phyloP scores from a whole-genome alignment of 2,329 filamentous ascomycete species.

The Fusarium luffae region DNA sequence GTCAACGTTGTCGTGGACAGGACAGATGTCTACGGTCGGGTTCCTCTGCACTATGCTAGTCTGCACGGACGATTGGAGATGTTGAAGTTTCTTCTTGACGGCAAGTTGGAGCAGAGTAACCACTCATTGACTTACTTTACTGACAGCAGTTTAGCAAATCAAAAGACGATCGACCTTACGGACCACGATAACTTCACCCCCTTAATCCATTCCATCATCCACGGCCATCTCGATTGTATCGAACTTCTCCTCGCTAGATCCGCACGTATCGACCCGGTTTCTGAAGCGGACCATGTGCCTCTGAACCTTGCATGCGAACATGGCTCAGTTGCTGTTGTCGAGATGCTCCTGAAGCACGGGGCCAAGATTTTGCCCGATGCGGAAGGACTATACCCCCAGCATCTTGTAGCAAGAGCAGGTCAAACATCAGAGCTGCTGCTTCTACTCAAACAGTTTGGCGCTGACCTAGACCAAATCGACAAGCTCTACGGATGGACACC shows the following conservation, averaged over 20 bases:
- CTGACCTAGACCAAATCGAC: conserved; percentile 90
- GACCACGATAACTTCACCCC: conserved; percentile 99
- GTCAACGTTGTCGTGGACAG: conserved; percentile 80
- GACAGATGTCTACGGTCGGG: conserved; percentile 92
- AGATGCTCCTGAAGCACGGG: conserved; percentile 82
- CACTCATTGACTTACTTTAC: not conserved
- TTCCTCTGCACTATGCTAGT: conserved; percentile 94
- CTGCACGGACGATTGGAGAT: conserved; percentile 92
- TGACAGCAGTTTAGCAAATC: conserved; percentile 64
- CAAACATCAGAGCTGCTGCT: conserved; percentile 82
- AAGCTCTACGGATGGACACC: conserved; percentile 98
- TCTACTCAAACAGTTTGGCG: conserved; percentile 85
- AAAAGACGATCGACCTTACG: conserved; percentile 83
- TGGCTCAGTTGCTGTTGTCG: conserved; percentile 85
- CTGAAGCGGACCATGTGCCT: conserved; percentile 91
- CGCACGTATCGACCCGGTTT: conserved; percentile 86
- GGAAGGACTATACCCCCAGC: conserved; percentile 96
- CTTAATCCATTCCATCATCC: conserved; percentile 93
- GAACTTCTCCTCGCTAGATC: conserved; percentile 79
- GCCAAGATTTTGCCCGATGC: conserved; percentile 91
- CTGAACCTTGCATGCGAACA: conserved; percentile 96
- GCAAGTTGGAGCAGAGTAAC: conserved; percentile 51
- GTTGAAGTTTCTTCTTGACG: conserved; percentile 77
- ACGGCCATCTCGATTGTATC: conserved; percentile 83
- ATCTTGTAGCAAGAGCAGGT: conserved; percentile 90